Conservation (phyloP, 2,329 filamentous ascomycete species). For the Cryphonectria parasitica region DNA sequence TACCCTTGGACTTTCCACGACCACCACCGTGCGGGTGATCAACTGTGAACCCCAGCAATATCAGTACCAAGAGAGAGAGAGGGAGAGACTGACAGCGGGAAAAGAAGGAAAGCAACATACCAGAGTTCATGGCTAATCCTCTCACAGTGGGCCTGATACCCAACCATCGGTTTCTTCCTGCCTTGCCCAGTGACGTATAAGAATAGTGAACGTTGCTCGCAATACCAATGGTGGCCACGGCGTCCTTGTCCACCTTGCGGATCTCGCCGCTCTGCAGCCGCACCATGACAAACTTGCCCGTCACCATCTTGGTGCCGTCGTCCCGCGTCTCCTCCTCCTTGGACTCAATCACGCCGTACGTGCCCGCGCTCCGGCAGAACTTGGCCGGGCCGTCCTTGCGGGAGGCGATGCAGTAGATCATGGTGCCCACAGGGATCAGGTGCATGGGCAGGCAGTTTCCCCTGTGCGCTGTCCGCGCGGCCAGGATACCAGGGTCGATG, state of each 20-base stretch:
- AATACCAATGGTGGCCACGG: slow-evolving; percentile 91
- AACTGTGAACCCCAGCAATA: slow-evolving; percentile 48
- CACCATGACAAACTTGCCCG: slow-evolving; percentile 79
- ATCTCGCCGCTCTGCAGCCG: slow-evolving; percentile 92
- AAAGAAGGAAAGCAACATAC: slow-evolving; percentile 49
- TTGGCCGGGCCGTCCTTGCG: slow-evolving; percentile 75
- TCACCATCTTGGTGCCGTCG: slow-evolving; percentile 64
- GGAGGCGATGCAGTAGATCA: slow-evolving; percentile 87
- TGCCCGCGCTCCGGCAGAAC: slow-evolving; percentile 93
- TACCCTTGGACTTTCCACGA: slow-evolving; percentile 99
- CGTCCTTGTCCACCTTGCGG: slow-evolving; percentile 85
- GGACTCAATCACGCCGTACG: slow-evolving; percentile 83
- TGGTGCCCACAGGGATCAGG: slow-evolving; percentile 94
- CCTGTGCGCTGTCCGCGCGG: slow-evolving; percentile 89
- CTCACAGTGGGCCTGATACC: slow-evolving; percentile 94
- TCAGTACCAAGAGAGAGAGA: slow-evolving; percentile 18
- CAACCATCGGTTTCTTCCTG: slow-evolving; percentile 89
- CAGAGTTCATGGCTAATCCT: slow-evolving; percentile 98
- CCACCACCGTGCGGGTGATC: slow-evolving; percentile 99
- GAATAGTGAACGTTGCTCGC: slow-evolving; percentile 93
- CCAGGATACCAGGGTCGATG: slow-evolving; percentile 93
- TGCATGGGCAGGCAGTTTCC: slow-evolving; percentile 95
- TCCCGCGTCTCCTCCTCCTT: slow-evolving; percentile 78
- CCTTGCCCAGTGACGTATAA: slow-evolving; percentile 90
- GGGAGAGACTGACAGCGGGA: not conserved